Conservation (phyloP, 1,284 basidiomycete genomes). For the Cutaneotrichosporon mucoides region DNA sequence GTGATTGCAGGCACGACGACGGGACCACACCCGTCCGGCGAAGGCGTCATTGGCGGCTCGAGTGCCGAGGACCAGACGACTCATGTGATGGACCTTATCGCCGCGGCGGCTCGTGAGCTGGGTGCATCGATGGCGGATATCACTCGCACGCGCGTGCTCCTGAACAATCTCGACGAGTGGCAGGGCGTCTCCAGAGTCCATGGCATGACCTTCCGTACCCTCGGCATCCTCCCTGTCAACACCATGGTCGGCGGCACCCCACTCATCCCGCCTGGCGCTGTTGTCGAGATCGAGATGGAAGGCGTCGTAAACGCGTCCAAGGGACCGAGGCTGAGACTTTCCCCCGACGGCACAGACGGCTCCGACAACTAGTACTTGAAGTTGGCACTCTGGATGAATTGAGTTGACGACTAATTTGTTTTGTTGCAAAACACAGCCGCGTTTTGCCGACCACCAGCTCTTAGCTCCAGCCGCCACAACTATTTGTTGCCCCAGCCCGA, state of each 20-base stretch:
- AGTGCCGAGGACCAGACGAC: conserved; percentile 15
- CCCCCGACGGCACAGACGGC: not conserved
- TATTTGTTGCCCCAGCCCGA: too few relatives aligned
- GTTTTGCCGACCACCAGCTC: too few relatives aligned
- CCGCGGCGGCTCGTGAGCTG: conserved; percentile 10
- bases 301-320: conserved; percentile 4
- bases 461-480: too few relatives aligned
- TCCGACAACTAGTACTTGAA: too few relatives aligned
- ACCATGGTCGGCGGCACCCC: conserved; percentile 19
- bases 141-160: conserved; percentile 18
- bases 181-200: conserved; percentile 17
- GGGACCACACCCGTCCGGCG: conserved; percentile 8
- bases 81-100: conserved; percentile 21
- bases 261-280: conserved; percentile 12
- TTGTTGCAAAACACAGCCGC: too few relatives aligned
- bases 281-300: conserved; percentile 24
- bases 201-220: conserved; percentile 10
- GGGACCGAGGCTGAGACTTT: not conserved
- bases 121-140: conserved; percentile 19
- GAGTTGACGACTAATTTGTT: too few relatives aligned
- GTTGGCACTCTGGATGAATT: too few relatives aligned
- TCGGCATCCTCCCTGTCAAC: conserved; percentile 20
- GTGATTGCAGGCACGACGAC: conserved; percentile 15
- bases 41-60: conserved; percentile 5
- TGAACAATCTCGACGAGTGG: conserved; percentile 14